Evolutionary conservation across 2,329 filamentous ascomycete genomes (phyloP), one percentile per base, ranked within the genome.

Genomic region (Fusarium humuli): DNA sequence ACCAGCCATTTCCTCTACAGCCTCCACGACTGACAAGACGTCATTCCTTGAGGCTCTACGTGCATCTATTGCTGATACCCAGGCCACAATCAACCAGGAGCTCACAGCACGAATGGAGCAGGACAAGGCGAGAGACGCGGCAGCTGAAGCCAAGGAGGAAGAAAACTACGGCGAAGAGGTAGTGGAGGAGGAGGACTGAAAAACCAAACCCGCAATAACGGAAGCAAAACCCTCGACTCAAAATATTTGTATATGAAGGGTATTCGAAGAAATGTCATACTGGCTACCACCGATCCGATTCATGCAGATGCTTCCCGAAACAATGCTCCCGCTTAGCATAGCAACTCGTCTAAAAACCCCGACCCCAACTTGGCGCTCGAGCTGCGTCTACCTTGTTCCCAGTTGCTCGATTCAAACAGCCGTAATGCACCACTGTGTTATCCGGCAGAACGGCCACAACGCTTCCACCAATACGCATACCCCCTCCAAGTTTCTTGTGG

Each of bases 371-470:
- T 57, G 76, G 79, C 69, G 72, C 79, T 73, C 76, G 72, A 57
- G 71, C 67, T 56, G 73, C 71, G 46, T 77, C 77, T 61, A 75
- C 73, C 77, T 74, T 81, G 72, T 77, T 72, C 64, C 80, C 79
- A 60, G 77, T 79, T n/a, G 81, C 83, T 69, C 83, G 81, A 64
- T 81, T 88, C 73, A 92, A 84, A 81, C 93, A 96, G 27, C 92
- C 92, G 77, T 95, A 92, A 83, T 96, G 93, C 66, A 96, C 91
- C 18, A 94, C 92, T 27, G 85, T 87, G 78, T 90, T 94, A 82
- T 97, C 92, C 9, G 94, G 93, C 80, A 96, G 87, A 14, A 98
- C 94, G 42, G 94, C 91, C 64, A 98, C 92, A 20, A 97, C 96
- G 79, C 92, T 97, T 6, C 94, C 92, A 3, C 95, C 95, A 72